Percentiles rank a stretch among this genome's conserved stretches.
phyloP scores from a whole-genome alignment of 192 early-diverging fungal genomes.

The Chytriomyces confervae region DNA sequence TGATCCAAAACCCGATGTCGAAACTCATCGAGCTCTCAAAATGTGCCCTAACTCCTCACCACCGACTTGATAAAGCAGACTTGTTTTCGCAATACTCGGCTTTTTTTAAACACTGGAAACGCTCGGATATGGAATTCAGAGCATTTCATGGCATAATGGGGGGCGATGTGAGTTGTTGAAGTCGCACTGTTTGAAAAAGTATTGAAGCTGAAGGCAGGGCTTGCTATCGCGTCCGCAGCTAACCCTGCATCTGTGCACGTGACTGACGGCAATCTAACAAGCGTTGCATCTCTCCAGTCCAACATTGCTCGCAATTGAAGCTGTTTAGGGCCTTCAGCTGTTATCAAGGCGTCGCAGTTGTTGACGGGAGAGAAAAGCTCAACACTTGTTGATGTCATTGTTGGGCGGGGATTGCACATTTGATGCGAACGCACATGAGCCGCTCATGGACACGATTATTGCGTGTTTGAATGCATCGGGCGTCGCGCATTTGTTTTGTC shows the following conservation, averaged over 20 bases:
- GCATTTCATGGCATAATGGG: constrained; percentile 1
- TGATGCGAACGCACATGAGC: neutral
- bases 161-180: neutral
- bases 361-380: neutral
- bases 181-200: neutral
- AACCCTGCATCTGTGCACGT: neutral
- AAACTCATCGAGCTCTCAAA: too few species aligned
- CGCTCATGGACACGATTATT: neutral
- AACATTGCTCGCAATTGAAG: constrained; percentile 6
- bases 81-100: constrained; percentile 12
- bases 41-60: too few species aligned
- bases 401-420: constrained; percentile 26
- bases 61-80: too few species aligned
- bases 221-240: neutral
- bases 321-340: neutral
- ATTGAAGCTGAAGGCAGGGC: neutral
- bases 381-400: neutral
- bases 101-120: constrained; percentile 30
- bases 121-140: constrained; percentile 25
- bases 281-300: neutral
- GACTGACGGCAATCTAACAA: constrained; percentile 23
- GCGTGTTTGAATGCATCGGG: neutral
- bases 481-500: constrained; percentile 17
- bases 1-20: too few species aligned
- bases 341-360: neutral